phyloP scores from a whole-genome alignment of 202 grass and related monocot species.

The Elaeis oleifera region DNA sequence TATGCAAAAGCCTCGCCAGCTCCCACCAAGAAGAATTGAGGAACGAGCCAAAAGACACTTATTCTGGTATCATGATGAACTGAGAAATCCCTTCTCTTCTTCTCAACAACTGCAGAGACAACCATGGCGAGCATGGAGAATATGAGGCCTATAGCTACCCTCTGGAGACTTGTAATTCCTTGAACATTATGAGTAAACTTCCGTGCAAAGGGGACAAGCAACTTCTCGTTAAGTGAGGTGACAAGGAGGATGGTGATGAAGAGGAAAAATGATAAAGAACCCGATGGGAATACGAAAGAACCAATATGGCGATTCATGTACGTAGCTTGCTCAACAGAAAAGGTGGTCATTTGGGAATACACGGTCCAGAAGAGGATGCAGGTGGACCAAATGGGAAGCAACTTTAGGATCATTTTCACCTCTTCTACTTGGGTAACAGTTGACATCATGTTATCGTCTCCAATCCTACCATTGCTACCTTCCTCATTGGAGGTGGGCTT shows the following conservation, averaged over 20 bases:
- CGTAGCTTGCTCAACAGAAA: constrained; percentile 79
- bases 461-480: not conserved
- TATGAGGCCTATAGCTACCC: constrained; percentile 51
- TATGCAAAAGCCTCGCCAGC: constrained; percentile 91
- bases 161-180: constrained; percentile 82
- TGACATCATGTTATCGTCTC: constrained; percentile 25
- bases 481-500: not conserved
- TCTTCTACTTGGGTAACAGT: constrained; percentile 58
- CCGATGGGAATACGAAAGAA: constrained; percentile 45
- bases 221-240: constrained; percentile 88
- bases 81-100: constrained; percentile 35
- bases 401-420: constrained; percentile 82
- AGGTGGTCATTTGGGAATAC: constrained; percentile 95
- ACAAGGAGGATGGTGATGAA: constrained; percentile 90
- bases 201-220: constrained; percentile 65
- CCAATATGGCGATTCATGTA: constrained; percentile 66
- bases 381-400: constrained; percentile 86
- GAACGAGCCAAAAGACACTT: constrained; percentile 87
- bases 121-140: constrained; percentile 57
- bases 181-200: constrained; percentile 49
- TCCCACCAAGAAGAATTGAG: constrained; percentile 82
- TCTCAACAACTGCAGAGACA: constrained; percentile 55
- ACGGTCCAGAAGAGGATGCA: constrained; percentile 95
- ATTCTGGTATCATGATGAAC: not conserved
- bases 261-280: constrained; percentile 85